Evolutionary conservation across 805 yeast species (phyloP), one percentile per base, ranked within the genome.

Genomic region (Myxozyma melibiosi): DNA sequence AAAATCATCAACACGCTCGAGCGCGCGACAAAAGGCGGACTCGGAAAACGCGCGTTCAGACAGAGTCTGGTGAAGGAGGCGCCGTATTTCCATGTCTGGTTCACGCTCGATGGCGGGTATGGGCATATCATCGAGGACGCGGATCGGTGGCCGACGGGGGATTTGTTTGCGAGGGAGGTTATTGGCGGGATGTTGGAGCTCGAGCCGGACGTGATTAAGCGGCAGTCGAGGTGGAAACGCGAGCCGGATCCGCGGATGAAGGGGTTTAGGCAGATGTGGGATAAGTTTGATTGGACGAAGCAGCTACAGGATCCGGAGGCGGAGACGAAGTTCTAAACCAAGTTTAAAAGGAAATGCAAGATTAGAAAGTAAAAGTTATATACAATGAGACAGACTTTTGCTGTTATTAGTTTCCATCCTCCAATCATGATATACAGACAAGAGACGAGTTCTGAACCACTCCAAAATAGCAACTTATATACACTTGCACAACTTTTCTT

Each of bases 41-140:
- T 60, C 30, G 71, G 70, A 4, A 44, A 55, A 44, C 57, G 39
- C 59, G 72, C 71, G n/a, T 66, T 73, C 46, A 67, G 73, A 31
- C 58, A 67, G 3, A 64, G 70, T 13, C 71, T 80, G 24, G 80
- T 81, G 3, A 72, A 75, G 45, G 80, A 79, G 50, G 78, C 81
- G 2, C 80, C 81, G 1, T 80, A 73, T 61, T 79, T 77, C 64
- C 83, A 80, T 62, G 79, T 76, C 6, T 80, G 84, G 84, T 67
- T 77, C 49, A 68, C 69, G 18, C 43, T 75, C 4, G 72, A 76
- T 45, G 82, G 82, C 20, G 83, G 84, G 0, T 48, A 77, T 39
- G 84, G 81, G 1, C 83, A 79, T 64, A 77, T 80, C 6, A 72
- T 80, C 6, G 83, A 80, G 57, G 71, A 76, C 53, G 55, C 61